phyloP scores from a whole-genome alignment of 2,329 filamentous ascomycete species.

The Pseudogymnoascus sp. region DNA sequence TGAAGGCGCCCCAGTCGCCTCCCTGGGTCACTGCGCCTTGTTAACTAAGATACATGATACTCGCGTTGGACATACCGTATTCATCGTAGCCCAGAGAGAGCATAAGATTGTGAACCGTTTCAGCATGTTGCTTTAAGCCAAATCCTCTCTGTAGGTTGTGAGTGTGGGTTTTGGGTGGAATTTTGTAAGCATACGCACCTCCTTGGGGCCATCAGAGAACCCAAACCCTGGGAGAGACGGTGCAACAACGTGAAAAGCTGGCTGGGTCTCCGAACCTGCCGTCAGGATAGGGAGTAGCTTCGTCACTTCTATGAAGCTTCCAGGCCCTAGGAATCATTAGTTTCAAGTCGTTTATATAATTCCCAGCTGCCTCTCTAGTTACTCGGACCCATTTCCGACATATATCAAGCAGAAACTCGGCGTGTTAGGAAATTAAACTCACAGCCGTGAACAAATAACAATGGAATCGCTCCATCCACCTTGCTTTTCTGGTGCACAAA shows the following conservation, averaged over 20 bases:
- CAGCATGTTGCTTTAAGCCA: constrained; percentile 52
- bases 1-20: constrained; percentile 64
- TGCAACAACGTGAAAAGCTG: constrained; percentile 48
- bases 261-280: constrained; percentile 28
- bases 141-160: constrained; percentile 45
- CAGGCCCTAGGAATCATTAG: constrained; percentile 41
- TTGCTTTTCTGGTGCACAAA: constrained; percentile 53
- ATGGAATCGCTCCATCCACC: constrained; percentile 48
- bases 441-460: constrained; percentile 61
- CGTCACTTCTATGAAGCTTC: constrained; percentile 57
- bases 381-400: not conserved
- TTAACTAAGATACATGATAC: not conserved
- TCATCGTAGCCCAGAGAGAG: constrained; percentile 55
- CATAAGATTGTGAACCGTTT: constrained; percentile 64
- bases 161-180: not conserved
- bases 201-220: constrained; percentile 34
- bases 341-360: not conserved
- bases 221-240: constrained; percentile 50
- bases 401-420: not conserved
- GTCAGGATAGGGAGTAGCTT: constrained; percentile 47
- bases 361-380: not conserved
- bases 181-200: constrained; percentile 13
- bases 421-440: constrained; percentile 12
- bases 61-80: constrained; percentile 34
- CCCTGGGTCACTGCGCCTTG: constrained; percentile 44